Base-by-base conservation (phyloP, 176 grass and related monocot genomes). In the Thalia dealbata region DNA sequence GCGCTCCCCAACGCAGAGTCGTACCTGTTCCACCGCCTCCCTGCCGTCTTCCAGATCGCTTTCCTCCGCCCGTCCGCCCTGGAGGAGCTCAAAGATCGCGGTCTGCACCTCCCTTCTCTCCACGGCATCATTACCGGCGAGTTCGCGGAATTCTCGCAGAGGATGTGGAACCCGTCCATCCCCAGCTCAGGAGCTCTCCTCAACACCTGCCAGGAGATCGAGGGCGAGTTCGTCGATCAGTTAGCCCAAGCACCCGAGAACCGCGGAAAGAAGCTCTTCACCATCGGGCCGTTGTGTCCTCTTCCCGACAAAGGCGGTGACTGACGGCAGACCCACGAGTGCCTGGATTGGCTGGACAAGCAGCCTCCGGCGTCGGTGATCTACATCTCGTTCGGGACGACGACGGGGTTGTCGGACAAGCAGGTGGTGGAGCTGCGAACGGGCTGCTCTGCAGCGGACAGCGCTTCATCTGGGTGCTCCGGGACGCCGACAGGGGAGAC, bases 401-500 rank as follows among this genome's bases (percentile, higher is more conserved):
- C 25, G 21, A 74, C 89, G 6, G 61, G 77, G 35, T 28, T 88
- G 7, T 61, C 82, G 3, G 60, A 44, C 1, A 79, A 88, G 60
- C 85, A 88, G 21, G 48, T 83, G 56, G 44, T 65, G 10, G 73
- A 91, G 65, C 78, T 91, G 89, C 85, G 0, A 72, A 74, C 10
- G 86, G 74, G 24, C 75, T 91, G 13, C 50, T 18, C 8, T 50
- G 71, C 66, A 90, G 87, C 84, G 67, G 56, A 14, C 87, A 85
- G 9, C 32, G 84, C 0, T 95, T 95, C 78, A 44, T 95, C 62
- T 95, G 91, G 87, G 91, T 95, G n/a, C 61, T 87, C 59, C 70
- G 87, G 3, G 84, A 90, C 48, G 82, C 87, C 3, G 87, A 95
- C 74, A 64, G 81, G 25, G 76, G 62, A 22, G 21, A 89, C 61